phyloP scores from a whole-genome alignment of 768 basidiomycete species.

The Clitopilus passeckerianus region DNA sequence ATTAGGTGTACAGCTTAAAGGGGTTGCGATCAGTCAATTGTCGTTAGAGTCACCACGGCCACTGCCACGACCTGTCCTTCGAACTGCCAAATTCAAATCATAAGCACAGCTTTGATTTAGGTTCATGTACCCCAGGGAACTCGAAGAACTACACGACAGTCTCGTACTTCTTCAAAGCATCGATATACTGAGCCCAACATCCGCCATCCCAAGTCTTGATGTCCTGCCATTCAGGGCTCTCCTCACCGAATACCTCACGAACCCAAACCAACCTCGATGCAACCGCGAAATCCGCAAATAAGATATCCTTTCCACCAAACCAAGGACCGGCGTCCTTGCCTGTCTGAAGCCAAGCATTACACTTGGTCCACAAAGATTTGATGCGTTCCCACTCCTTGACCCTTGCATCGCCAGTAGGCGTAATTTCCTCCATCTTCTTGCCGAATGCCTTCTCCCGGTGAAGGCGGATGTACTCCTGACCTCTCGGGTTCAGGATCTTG shows the following conservation, averaged over 20 bases:
- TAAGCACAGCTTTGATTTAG: not conserved
- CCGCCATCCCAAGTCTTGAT: conserved; percentile 32
- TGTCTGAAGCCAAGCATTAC: conserved; percentile 23
- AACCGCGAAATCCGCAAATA: conserved; percentile 37
- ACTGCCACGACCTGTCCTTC: not conserved
- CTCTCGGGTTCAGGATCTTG: conserved; percentile 24
- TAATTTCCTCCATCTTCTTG: conserved; percentile 27
- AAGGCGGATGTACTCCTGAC: conserved; percentile 31
- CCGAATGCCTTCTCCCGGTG: conserved; percentile 30
- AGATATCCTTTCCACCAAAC: conserved; percentile 29
- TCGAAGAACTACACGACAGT: conserved; percentile 4
- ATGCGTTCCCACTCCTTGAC: conserved; percentile 32
- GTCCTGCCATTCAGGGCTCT: conserved; percentile 37
- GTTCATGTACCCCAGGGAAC: too few relatives aligned
- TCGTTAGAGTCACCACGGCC: not conserved
- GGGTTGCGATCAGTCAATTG: not conserved
- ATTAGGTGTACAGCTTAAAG: not conserved
- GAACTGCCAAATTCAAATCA: not conserved
- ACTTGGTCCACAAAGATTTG: conserved; percentile 22
- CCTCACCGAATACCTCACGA: conserved; percentile 25
- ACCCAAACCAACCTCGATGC: conserved; percentile 23
- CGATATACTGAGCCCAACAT: conserved; percentile 28
- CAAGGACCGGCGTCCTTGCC: conserved; percentile 22
- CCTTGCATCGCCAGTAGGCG: conserved; percentile 22
- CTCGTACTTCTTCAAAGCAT: conserved; percentile 24